Conservation (phyloP, 305 asterid species). For the Solanum chacoense region DNA sequence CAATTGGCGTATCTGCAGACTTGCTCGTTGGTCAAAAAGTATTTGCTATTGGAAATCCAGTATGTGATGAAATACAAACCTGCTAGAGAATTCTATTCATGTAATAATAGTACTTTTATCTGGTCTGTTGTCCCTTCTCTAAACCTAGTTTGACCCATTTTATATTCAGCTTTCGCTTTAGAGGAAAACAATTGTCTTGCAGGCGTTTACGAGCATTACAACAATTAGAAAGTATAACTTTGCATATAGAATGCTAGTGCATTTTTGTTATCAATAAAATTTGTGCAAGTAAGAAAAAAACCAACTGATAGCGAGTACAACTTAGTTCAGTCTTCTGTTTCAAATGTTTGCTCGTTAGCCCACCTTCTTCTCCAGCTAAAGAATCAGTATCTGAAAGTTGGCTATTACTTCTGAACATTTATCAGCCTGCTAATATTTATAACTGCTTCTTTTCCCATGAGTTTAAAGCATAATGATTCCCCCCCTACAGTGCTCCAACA, state of each 20-base stretch:
- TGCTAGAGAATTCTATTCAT: background rate
- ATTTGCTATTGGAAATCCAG: conserved; percentile 96
- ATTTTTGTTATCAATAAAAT: background rate
- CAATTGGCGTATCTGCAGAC: conserved; percentile 85
- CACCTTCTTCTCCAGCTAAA: background rate
- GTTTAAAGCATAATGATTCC: background rate
- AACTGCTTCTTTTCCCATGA: background rate
- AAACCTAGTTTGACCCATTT: background rate
- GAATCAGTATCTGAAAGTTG: background rate
- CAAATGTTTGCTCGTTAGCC: background rate
- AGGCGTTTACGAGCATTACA: background rate
- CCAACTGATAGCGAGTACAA: background rate
- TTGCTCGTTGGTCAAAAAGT: conserved; percentile 99
- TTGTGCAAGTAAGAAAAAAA: background rate
- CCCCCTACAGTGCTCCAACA: background rate
- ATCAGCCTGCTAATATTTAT: background rate
- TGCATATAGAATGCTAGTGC: background rate
- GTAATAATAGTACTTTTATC: background rate
- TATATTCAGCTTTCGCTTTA: background rate
- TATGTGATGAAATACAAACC: conserved; percentile 18
- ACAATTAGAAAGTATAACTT: background rate
- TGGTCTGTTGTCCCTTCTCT: background rate
- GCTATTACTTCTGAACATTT: background rate
- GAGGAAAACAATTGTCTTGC: background rate
- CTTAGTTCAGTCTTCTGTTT: background rate